Conservation (phyloP, 1,139 yeast genomes). For the Nakaseomyces nivariensis region DNA sequence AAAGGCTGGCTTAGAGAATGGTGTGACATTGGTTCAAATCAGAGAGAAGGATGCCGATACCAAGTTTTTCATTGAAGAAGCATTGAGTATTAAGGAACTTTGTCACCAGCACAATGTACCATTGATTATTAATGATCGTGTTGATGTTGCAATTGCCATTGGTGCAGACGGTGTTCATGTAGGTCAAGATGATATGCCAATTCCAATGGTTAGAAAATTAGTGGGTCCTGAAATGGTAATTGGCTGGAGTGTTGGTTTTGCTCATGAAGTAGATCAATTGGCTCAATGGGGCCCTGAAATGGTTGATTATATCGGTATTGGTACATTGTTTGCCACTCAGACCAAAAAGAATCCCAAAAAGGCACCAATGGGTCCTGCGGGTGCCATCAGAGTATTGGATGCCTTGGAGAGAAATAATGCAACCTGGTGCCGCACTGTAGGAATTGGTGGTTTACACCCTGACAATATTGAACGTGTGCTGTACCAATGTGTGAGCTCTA, state of each 20-base stretch:
- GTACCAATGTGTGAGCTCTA: slow-evolving; percentile 35
- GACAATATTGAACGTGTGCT: slow-evolving; percentile 50
- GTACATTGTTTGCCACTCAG: slow-evolving; percentile 64
- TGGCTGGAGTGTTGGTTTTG: slow-evolving; percentile 66
- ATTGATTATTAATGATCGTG: slow-evolving; percentile 74
- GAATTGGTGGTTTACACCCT: slow-evolving; percentile 80
- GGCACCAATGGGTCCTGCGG: slow-evolving; percentile 55
- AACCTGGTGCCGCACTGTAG: slow-evolving; percentile 47
- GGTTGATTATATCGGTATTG: slow-evolving; percentile 81
- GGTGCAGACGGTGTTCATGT: slow-evolving; percentile 92
- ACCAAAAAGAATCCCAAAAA: slow-evolving; percentile 57
- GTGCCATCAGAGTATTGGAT: slow-evolving; percentile 46
- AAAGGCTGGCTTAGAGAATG: slow-evolving; percentile 51
- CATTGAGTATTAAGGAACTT: slow-evolving; percentile 48
- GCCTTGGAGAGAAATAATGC: slow-evolving; percentile 36
- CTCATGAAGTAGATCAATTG: slow-evolving; percentile 49
- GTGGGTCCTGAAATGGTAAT: slow-evolving; percentile 67
- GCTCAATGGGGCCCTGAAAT: slow-evolving; percentile 38
- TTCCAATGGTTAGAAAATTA: slow-evolving; percentile 46
- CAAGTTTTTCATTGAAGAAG: slow-evolving; percentile 53
- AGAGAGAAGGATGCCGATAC: slow-evolving; percentile 74
- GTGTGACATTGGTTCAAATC: slow-evolving; percentile 74
- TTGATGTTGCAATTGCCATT: slow-evolving; percentile 82
- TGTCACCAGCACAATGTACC: slow-evolving; percentile 59
- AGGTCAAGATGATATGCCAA: slow-evolving; percentile 88